Conservation (phyloP, 2,329 filamentous ascomycete genomes). For the Aspergillus aculeatinus region DNA sequence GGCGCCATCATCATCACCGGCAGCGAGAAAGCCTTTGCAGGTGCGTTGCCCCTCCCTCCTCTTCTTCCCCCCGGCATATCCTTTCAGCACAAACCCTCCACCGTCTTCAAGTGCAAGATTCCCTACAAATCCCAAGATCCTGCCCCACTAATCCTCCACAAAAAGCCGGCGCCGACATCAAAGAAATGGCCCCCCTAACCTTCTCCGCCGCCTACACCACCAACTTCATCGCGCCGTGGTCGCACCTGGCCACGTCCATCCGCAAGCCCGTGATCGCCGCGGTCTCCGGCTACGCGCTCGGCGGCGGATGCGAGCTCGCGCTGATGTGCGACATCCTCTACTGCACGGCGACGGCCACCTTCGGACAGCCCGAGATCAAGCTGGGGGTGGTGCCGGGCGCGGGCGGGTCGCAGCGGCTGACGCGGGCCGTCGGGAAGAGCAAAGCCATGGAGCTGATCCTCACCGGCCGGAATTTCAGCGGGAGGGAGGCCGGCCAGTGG, state of each 20-base stretch:
- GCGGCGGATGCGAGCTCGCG: constrained; percentile 92
- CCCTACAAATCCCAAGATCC: neutral
- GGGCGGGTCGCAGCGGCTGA: constrained; percentile 86
- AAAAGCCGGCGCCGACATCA: constrained; percentile 89
- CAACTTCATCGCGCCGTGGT: constrained; percentile 97
- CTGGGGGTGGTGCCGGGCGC: constrained; percentile 89
- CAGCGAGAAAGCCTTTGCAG: constrained; percentile 82
- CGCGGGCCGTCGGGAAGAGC: constrained; percentile 76
- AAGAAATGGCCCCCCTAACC: constrained; percentile 93
- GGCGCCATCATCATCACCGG: constrained; percentile 83
- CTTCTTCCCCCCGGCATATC: no score
- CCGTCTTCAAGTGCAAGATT: neutral
- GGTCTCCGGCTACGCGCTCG: constrained; percentile 90
- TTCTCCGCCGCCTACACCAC: constrained; percentile 84
- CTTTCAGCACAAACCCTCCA: no score
- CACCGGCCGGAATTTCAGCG: constrained; percentile 80
- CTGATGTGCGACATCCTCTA: constrained; percentile 98
- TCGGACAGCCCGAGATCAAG: constrained; percentile 97
- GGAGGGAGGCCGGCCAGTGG: constrained; percentile 83
- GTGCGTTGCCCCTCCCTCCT: constrained; percentile 28
- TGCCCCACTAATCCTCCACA: neutral
- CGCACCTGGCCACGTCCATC: constrained; percentile 74
- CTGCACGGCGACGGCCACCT: constrained; percentile 80
- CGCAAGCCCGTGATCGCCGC: constrained; percentile 95
- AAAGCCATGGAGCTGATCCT: constrained; percentile 90